phyloP scores from a whole-genome alignment of 2,329 filamentous ascomycete species.

The Microthyrium microscopicum region DNA sequence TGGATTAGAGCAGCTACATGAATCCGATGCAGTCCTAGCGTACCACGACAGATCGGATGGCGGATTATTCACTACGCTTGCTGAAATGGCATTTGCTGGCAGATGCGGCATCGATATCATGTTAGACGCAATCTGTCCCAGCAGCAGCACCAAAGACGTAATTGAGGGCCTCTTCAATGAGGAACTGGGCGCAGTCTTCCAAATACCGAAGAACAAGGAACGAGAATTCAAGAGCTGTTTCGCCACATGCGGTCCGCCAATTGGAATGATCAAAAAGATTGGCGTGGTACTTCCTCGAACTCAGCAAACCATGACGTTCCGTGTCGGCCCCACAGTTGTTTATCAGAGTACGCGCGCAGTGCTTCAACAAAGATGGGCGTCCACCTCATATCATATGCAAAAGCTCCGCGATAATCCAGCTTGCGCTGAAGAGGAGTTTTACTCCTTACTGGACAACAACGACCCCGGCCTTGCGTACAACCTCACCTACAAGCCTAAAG shows the following conservation, averaged over 20 bases:
- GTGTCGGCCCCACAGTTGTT: slow-evolving; percentile 51
- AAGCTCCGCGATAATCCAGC: slow-evolving; percentile 72
- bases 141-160: slow-evolving; percentile 45
- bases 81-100: slow-evolving; percentile 97
- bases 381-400: slow-evolving; percentile 84
- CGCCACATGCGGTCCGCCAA: slow-evolving; percentile 71
- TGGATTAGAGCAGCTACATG: slow-evolving; percentile 53
- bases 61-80: slow-evolving; percentile 75
- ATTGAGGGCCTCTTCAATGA: slow-evolving; percentile 83
- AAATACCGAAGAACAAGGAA: slow-evolving; percentile 73
- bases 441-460: slow-evolving; percentile 52
- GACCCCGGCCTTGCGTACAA: slow-evolving; percentile 78
- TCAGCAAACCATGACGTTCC: slow-evolving; percentile 64
- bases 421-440: slow-evolving; percentile 72
- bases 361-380: slow-evolving; percentile 77
- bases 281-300: slow-evolving; percentile 44
- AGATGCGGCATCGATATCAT: slow-evolving; percentile 75
- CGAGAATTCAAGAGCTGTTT: slow-evolving; percentile 78
- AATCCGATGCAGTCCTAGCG: slow-evolving; percentile 60
- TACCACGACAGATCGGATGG: slow-evolving; percentile 94
- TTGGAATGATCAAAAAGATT: slow-evolving; percentile 68
- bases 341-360: slow-evolving; percentile 52
- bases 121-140: slow-evolving; percentile 53
- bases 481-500: slow-evolving; percentile 62
- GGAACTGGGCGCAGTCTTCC: slow-evolving; percentile 90